Base-by-base conservation (phyloP, 306 rosid genomes). In the Luffa acutangula region DNA sequence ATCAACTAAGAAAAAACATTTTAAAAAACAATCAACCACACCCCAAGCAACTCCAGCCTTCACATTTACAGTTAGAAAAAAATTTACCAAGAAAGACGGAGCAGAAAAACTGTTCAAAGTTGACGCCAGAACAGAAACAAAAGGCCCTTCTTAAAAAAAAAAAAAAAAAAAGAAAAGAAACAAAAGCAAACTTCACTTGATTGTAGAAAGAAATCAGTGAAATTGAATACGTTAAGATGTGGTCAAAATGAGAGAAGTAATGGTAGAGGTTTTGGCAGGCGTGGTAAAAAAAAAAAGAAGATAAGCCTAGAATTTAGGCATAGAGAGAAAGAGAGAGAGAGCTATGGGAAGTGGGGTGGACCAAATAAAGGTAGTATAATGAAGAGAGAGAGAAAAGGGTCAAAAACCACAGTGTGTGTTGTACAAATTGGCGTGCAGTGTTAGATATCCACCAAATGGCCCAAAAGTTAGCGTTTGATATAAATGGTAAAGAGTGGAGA, bases 381-480 rank as follows among this genome's bases (percentile, higher is more conserved):
- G 54, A 43, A 72, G 58, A 71, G 56, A 70, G 56, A 72, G 58
- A 46, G 18, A 49, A 46, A 13, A 25, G 77, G 77, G 77, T 72
- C 12, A 72, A 71, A 72, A 72, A 13, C 42, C 10, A 25, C 52
- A 66, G 75, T 70, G 51, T 11, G n/a, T 71, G 33, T 21, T 49
- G 78, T 73, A 49, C 78, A 49, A 73, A 73, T 48, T 73, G 78
- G 78, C 78, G 78, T 73, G 78, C 78, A 49, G 59, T 31, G 60
- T 73, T 73, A 49, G 63, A 52, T 74, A 74, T 74, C 62, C 78
- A 74, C 78, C 78, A 74, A 74, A 74, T 48, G 20, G n/a, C 78
- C 78, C 60, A 74, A 74, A 74, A 74, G 63, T 74, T 51, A 34
- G 78, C 63, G 48, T 14, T 52, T 17, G 48, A 74, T 74, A 74